Conservation (phyloP, 2,329 filamentous ascomycete genomes). For the Microdochium trichocladiopsis region DNA sequence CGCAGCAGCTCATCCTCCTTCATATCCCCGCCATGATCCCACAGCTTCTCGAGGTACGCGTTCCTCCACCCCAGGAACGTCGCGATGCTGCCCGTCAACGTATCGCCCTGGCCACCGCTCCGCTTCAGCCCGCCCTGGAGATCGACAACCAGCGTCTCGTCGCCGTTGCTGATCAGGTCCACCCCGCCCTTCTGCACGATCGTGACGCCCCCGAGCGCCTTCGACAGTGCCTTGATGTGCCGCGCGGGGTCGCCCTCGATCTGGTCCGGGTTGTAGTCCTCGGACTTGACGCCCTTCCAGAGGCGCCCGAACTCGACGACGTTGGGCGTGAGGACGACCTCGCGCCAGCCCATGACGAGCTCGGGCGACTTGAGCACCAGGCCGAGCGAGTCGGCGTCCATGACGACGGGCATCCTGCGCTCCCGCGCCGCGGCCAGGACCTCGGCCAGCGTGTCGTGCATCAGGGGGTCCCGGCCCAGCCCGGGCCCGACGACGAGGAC, state of each 20-base stretch:
- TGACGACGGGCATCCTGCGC: constrained; percentile 67
- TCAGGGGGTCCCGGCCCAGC: constrained; percentile 79
- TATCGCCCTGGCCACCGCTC: constrained; percentile 92
- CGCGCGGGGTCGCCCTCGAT: constrained; percentile 25
- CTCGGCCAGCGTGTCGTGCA: constrained; percentile 76
- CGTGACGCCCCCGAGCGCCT: constrained; percentile 77
- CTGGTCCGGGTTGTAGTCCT: constrained; percentile 21
- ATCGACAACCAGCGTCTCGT: constrained; percentile 68
- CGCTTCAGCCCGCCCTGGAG: constrained; percentile 78
- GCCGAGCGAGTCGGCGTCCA: constrained; percentile 85
- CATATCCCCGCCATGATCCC: constrained; percentile 53
- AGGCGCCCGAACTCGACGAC: constrained; percentile 85
- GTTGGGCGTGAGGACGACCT: constrained; percentile 89
- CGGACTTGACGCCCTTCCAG: constrained; percentile 63
- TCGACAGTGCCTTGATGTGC: constrained; percentile 59
- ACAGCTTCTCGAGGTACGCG: constrained; percentile 78
- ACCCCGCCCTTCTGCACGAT: constrained; percentile 82
- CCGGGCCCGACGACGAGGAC: constrained; percentile 91
- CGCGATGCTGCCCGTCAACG: constrained; percentile 80
- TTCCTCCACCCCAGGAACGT: constrained; percentile 85
- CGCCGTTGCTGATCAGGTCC: constrained; percentile 79
- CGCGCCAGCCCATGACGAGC: constrained; percentile 70
- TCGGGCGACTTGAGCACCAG: constrained; percentile 70
- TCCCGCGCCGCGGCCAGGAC: constrained; percentile 75
- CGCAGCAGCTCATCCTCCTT: constrained; percentile 57